phyloP scores from a whole-genome alignment of 164 flowering plant species.

The Vitis labrusca region DNA sequence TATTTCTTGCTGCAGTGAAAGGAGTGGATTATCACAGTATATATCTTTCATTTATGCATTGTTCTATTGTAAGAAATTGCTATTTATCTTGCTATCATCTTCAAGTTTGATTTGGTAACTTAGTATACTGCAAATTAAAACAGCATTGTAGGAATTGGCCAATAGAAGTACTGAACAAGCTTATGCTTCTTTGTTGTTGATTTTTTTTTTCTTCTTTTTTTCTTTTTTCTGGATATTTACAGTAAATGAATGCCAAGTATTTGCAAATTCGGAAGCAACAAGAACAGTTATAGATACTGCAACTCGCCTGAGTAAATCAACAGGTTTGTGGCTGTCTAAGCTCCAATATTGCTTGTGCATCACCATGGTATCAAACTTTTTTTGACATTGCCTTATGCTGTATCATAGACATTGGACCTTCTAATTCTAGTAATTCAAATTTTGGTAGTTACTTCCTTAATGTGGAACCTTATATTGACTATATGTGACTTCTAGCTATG shows the following conservation, averaged over 20 bases:
- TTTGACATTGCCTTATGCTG: background rate
- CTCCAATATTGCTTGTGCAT: background rate
- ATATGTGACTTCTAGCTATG: background rate
- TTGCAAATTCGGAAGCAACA: constrained; percentile 27
- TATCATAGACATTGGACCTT: background rate
- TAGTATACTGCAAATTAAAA: background rate
- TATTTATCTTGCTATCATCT: background rate
- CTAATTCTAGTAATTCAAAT: background rate
- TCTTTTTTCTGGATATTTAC: constrained; percentile 4
- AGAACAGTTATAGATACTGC: constrained; percentile 51
- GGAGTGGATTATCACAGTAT: background rate
- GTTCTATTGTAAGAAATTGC: background rate
- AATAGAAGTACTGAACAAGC: background rate
- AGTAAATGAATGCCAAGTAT: constrained; percentile 47
- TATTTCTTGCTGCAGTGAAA: background rate
- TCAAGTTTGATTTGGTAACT: background rate
- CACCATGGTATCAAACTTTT: background rate
- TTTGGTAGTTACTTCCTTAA: background rate
- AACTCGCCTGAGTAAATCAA: constrained; percentile 40
- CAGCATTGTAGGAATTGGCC: background rate
- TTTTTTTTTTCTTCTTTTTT: background rate
- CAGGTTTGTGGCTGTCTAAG: constrained; percentile 32
- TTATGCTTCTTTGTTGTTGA: background rate
- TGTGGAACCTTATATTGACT: background rate
- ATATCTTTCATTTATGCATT: background rate